Percentiles rank a stretch among this genome's conserved stretches.
These are phyloP conservation scores for Guyanaporus albipodus DNA, from an alignment of 768 basidiomycete species.

Conservation along the genomic window DNA sequence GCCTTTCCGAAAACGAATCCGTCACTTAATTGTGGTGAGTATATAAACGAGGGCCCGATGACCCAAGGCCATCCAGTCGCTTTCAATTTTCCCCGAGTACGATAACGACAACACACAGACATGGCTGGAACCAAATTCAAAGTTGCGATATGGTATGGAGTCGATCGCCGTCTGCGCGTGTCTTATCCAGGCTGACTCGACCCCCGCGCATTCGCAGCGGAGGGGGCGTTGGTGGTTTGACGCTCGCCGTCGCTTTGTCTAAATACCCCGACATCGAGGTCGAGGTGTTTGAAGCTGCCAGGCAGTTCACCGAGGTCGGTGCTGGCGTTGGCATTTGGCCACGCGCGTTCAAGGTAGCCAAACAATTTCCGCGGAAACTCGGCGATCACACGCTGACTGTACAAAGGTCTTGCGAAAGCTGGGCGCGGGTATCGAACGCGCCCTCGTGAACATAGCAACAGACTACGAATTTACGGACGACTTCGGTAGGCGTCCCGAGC, in stretches of 20 bases:
- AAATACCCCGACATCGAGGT: slow-evolving; percentile 51
- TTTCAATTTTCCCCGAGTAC: neutral
- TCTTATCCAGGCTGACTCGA: neutral
- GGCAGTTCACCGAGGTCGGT: slow-evolving; percentile 50
- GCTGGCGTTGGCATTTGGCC: slow-evolving; percentile 54
- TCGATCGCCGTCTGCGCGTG: neutral
- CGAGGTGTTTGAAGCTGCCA: slow-evolving; percentile 52
- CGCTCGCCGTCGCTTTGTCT: slow-evolving; percentile 34
- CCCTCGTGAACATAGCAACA: slow-evolving; percentile 15
- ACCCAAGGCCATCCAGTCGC: too few relatives aligned
- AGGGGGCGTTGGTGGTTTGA: slow-evolving; percentile 40
- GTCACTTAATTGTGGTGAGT: too few relatives aligned
- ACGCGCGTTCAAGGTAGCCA: slow-evolving; percentile 28
- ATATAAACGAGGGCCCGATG: too few relatives aligned
- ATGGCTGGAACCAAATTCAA: slow-evolving; percentile 25
- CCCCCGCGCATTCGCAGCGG: slow-evolving; percentile 26
- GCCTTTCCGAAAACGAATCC: slow-evolving; percentile 4
- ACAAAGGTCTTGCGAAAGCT: slow-evolving; percentile 23
- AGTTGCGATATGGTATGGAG: slow-evolving; percentile 26
- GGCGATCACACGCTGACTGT: neutral
- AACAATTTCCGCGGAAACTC: neutral
- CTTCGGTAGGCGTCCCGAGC: slow-evolving; percentile 12
- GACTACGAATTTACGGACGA: slow-evolving; percentile 21
- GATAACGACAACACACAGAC: neutral
- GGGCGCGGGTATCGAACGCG: slow-evolving; percentile 15